Conservation (phyloP, 2,329 filamentous ascomycete genomes). For the Verticillium nonalfalfae region DNA sequence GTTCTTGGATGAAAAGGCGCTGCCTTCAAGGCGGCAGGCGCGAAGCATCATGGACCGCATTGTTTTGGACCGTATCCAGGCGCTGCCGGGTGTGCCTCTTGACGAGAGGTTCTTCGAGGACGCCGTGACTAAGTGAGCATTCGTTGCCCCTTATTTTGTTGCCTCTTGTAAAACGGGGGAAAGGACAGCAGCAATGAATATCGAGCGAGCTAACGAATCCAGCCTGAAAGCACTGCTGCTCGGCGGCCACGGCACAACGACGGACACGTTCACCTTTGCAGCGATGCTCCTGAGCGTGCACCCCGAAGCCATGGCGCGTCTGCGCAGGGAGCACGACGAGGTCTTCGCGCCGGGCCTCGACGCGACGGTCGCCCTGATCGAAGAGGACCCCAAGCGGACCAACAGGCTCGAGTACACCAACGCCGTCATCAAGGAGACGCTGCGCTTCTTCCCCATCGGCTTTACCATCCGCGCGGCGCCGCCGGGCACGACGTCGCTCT, state of each 20-base stretch:
- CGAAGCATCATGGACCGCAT: constrained; percentile 16
- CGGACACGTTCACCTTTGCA: constrained; percentile 10
- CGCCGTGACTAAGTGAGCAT: constrained; percentile 8
- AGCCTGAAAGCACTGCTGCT: constrained; percentile 18
- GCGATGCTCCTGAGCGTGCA: constrained; percentile 15
- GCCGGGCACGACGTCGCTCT: constrained; percentile 24
- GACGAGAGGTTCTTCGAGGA: constrained; percentile 14
- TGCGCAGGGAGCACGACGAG: constrained; percentile 16
- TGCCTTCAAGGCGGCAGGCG: constrained; percentile 9
- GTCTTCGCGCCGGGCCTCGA: constrained; percentile 20
- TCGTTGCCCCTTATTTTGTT: too few relatives aligned
- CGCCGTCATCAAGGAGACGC: constrained; percentile 46
- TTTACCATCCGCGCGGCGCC: constrained; percentile 29
- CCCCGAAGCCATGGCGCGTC: constrained; percentile 10
- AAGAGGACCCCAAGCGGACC: constrained; percentile 35
- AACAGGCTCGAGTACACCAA: constrained; percentile 43
- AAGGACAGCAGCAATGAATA: too few relatives aligned
- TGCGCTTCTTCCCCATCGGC: constrained; percentile 44
- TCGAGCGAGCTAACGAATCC: not conserved
- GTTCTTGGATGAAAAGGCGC: constrained; percentile 10
- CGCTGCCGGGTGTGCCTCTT: constrained; percentile 3
- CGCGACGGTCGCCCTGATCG: constrained; percentile 24
- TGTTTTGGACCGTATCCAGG: constrained; percentile 14
- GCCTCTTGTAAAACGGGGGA: too few relatives aligned
- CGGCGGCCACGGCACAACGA: constrained; percentile 19